phyloP scores from a whole-genome alignment of 768 basidiomycete genomes.

The Tulasnella sp. region DNA sequence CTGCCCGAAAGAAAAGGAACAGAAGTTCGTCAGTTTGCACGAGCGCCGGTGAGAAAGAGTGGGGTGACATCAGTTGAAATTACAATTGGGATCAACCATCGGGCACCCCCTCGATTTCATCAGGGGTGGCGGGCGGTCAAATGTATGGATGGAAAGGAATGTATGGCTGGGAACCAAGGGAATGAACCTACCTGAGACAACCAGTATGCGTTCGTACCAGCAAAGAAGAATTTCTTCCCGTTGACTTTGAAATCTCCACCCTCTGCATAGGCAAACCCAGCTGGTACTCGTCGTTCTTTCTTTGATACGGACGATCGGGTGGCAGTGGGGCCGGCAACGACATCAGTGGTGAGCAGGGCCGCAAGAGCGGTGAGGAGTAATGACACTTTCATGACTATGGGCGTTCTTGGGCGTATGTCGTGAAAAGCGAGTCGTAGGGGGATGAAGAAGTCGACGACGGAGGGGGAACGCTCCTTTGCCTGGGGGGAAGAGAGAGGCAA shows the following conservation, averaged over 20 bases:
- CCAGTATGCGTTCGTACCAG: slow-evolving; percentile 17
- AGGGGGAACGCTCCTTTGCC: too few species aligned
- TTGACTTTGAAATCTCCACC: slow-evolving; percentile 6
- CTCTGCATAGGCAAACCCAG: slow-evolving; percentile 9
- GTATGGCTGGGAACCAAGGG: neutral
- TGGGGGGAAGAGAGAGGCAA: too few species aligned
- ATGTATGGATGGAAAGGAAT: neutral
- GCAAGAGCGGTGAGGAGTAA: slow-evolving; percentile 4
- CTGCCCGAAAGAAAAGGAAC: neutral
- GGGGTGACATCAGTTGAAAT: neutral
- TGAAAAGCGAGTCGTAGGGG: too few species aligned
- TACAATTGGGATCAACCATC: neutral
- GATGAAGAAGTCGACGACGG: too few species aligned
- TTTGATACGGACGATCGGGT: neutral
- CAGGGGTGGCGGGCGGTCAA: neutral
- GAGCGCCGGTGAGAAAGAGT: neutral
- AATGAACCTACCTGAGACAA: slow-evolving; percentile 7
- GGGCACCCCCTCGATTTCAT: neutral
- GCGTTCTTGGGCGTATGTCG: neutral
- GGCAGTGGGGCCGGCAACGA: neutral
- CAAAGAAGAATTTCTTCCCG: slow-evolving; percentile 7
- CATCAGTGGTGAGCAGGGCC: neutral
- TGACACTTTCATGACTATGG: neutral
- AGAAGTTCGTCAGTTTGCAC: neutral
- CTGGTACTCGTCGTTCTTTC: neutral